These are phyloP conservation scores for Aspergillus sp. DNA, from an alignment of 2,329 filamentous ascomycete species.

Conservation along the genomic window DNA sequence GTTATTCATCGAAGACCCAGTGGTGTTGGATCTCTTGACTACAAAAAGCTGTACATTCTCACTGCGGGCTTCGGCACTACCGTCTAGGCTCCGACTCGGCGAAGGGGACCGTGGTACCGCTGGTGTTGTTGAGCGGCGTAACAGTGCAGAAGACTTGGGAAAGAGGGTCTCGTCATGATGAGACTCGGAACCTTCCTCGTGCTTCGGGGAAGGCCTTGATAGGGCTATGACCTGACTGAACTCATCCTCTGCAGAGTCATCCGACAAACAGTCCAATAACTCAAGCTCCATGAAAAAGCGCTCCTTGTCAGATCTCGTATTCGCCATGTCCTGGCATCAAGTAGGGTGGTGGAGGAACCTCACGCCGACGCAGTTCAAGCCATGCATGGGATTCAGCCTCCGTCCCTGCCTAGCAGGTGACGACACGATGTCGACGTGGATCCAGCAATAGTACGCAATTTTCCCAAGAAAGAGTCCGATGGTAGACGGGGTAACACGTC, in stretches of 20 bases:
- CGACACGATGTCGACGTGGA: neutral
- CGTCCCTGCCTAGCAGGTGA: conserved; percentile 11
- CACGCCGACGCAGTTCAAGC: conserved; percentile 14
- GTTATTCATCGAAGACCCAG: conserved; percentile 12
- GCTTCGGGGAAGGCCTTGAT: neutral
- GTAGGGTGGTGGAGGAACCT: conserved; percentile 8
- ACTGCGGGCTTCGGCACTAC: neutral
- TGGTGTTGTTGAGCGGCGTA: neutral
- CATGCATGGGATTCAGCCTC: conserved; percentile 14
- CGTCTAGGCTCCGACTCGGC: neutral
- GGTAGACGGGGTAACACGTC: neutral
- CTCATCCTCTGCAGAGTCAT: conserved; percentile 25
- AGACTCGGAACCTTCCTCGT: conserved; percentile 1
- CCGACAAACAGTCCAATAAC: conserved; percentile 26
- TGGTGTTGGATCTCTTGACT: conserved; percentile 14
- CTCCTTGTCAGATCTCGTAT: conserved; percentile 25
- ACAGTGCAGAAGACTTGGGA: neutral
- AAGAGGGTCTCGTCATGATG: neutral
- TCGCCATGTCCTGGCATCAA: conserved; percentile 18
- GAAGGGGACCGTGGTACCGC: conserved; percentile 5
- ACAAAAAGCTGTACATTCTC: neutral
- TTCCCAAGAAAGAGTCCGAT: too few species aligned
- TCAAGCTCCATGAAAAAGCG: conserved; percentile 38
- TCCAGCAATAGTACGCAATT: too few species aligned
- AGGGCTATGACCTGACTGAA: conserved; percentile 16